Base-by-base conservation (phyloP, 2,329 filamentous ascomycete species). In the Monilinia vaccinii-corymbosi region DNA sequence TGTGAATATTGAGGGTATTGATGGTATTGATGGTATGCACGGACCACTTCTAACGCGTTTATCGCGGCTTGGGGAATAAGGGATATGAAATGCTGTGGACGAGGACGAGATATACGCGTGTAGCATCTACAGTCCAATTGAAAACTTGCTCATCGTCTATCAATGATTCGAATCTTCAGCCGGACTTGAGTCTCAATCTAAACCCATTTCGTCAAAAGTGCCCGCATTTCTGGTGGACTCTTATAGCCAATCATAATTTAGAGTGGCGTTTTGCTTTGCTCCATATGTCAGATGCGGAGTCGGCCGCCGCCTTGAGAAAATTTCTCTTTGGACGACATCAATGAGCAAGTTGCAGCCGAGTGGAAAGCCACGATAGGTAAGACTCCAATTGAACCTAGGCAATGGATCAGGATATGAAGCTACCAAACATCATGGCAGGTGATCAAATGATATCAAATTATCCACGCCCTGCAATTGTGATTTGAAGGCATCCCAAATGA, bases 371-470 rank as follows among this genome's bases (percentile, higher is more conserved):
- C 56, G 48, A 52, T 52, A 31, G 49, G 58, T 60, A 55, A 59
- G 40, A 60, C 49, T 48, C 58, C 58, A 60, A 60, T 60, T 60
- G 50, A 48, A 60, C 42, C 50, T 32, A 56, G 57, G 50, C 23
- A 42, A 56, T 47, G 32, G 46, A 58, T 48, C 55, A 50, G 45
- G 44, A 50, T 49, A 28, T 36, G 23, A 40, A 56, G 21, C 38
- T 60, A 40, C 32, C 44, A n/a, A n/a, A n/a, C n/a, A 42, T 34
- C 25, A 21, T 56, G 50, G 50, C 58, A 60, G 58, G 50, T 60
- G 58, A 60, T 56, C 58, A 56, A n/a, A 56, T 47, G 10, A 56
- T 60, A 60, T 56, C 58, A 56, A n/a, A 56, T 47, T 16, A 56
- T 60, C 50, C 58, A 56, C 56, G 58, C 45, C 32, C 38, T 44